Conservation (phyloP, 495 filamentous ascomycete genomes). For the Rhypophila decipiens region DNA sequence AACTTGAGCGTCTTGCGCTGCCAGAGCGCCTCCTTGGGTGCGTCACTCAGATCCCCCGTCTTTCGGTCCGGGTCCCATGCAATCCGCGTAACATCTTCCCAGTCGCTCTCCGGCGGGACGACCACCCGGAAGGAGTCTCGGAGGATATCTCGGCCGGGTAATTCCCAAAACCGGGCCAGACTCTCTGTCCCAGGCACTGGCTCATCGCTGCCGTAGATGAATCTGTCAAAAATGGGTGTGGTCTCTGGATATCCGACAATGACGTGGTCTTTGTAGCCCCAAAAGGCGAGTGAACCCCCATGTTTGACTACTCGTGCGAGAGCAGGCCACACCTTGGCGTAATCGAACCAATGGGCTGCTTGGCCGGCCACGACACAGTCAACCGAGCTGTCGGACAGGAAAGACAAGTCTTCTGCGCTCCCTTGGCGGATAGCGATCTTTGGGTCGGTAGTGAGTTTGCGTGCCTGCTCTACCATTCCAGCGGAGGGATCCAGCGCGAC, state of each 20-base stretch:
- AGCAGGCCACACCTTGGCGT: slow-evolving; percentile 45
- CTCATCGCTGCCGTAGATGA: slow-evolving; percentile 37
- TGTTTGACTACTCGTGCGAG: slow-evolving; percentile 45
- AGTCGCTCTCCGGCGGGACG: slow-evolving; percentile 42
- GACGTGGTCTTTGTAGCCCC: slow-evolving; percentile 58
- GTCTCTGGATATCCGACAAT: slow-evolving; percentile 44
- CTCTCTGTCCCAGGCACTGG: slow-evolving; percentile 37
- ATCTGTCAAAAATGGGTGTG: slow-evolving; percentile 39
- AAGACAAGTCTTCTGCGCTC: slow-evolving; percentile 46
- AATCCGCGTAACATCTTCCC: slow-evolving; percentile 44
- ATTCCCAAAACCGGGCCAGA: slow-evolving; percentile 55
- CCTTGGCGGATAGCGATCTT: slow-evolving; percentile 42
- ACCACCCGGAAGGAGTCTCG: slow-evolving; percentile 42
- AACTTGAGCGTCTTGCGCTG: slow-evolving; percentile 47
- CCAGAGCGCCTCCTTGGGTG: slow-evolving; percentile 41
- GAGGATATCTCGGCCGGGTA: slow-evolving; percentile 51
- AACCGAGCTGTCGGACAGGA: slow-evolving; percentile 37
- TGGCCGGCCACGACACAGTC: slow-evolving; percentile 57
- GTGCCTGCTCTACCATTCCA: slow-evolving; percentile 53
- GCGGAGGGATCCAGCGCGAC: slow-evolving; percentile 53
- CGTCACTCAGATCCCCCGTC: slow-evolving; percentile 17
- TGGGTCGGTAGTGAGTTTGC: slow-evolving; percentile 30
- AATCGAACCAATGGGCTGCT: slow-evolving; percentile 62
- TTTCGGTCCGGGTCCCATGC: slow-evolving; percentile 50
- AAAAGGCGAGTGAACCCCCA: slow-evolving; percentile 53